phyloP scores from a whole-genome alignment of 306 rosid genomes.

The Quercus gilva region DNA sequence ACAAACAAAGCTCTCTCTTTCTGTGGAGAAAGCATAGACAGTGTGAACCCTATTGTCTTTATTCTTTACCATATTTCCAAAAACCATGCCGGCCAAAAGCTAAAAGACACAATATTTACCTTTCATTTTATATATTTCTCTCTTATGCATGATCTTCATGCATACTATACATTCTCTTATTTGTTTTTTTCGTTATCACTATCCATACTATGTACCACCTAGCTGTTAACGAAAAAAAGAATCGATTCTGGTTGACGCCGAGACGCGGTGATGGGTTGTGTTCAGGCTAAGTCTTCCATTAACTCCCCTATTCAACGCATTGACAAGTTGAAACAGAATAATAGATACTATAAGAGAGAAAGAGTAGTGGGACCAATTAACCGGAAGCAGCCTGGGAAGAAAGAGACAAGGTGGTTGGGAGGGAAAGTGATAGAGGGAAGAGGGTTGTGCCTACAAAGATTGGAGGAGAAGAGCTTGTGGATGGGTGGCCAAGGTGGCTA shows the following conservation, averaged over 20 bases:
- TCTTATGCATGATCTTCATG: too few relatives aligned
- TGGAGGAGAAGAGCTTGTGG: slow-evolving; percentile 44
- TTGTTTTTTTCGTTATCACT: not conserved
- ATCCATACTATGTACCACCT: slow-evolving; percentile 21
- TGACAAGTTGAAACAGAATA: slow-evolving; percentile 18
- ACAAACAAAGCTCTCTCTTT: too few relatives aligned
- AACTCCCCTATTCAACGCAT: slow-evolving; percentile 1
- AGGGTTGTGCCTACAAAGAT: slow-evolving; percentile 26
- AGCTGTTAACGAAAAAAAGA: slow-evolving; percentile 27
- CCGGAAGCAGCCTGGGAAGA: slow-evolving; percentile 4
- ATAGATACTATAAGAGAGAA: slow-evolving; percentile 17
- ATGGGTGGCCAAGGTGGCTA: slow-evolving; percentile 77
- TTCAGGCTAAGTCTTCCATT: slow-evolving; percentile 19
- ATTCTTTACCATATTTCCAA: too few relatives aligned
- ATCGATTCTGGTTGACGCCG: not conserved
- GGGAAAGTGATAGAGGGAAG: not conserved
- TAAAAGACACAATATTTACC: too few relatives aligned
- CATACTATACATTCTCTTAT: not conserved
- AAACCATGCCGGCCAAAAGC: too few relatives aligned
- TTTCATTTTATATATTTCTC: too few relatives aligned
- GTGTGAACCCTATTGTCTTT: too few relatives aligned
- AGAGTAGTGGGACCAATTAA: not conserved
- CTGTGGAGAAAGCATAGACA: too few relatives aligned
- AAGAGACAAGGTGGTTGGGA: not conserved
- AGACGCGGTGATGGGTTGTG: slow-evolving; percentile 59